These are phyloP conservation scores for Rhododendron kiyosumense DNA, from an alignment of 148 eudicot genomes.

Conservation along the genomic window DNA sequence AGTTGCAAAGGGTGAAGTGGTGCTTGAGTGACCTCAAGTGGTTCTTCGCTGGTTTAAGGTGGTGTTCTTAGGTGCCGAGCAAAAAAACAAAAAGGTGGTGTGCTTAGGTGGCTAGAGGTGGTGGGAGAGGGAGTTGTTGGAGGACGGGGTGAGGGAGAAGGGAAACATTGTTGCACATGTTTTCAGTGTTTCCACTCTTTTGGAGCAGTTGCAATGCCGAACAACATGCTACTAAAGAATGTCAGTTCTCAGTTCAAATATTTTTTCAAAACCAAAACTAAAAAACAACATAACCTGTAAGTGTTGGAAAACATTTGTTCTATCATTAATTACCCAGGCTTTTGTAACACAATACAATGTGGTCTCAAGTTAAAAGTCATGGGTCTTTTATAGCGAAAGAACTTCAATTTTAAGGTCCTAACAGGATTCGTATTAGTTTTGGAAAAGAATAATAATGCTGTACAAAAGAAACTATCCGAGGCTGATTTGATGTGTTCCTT, in stretches of 20 bases:
- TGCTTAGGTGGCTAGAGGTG: neutral
- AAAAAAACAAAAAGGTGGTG: neutral
- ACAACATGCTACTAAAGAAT: neutral
- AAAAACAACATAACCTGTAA: neutral
- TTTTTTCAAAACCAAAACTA: neutral
- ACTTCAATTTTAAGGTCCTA: neutral
- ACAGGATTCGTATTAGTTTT: neutral
- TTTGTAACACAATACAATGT: neutral
- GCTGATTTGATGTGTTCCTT: neutral
- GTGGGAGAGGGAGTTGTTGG: neutral
- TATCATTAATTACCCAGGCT: neutral
- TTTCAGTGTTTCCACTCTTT: neutral
- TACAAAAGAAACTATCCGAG: neutral
- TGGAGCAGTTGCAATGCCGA: neutral
- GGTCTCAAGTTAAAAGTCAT: neutral
- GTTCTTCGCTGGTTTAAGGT: neutral
- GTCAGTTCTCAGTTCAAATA: neutral
- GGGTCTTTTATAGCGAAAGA: neutral
- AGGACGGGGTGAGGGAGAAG: neutral
- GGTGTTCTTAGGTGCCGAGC: neutral
- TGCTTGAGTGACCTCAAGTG: neutral
- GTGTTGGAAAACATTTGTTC: neutral
- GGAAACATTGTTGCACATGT: neutral
- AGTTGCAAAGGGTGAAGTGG: neutral
- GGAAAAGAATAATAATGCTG: neutral